Evolutionary conservation across 805 yeast genomes (phyloP), one percentile per base, ranked within the genome.

Genomic region (Ogataea thermomethanolica): DNA sequence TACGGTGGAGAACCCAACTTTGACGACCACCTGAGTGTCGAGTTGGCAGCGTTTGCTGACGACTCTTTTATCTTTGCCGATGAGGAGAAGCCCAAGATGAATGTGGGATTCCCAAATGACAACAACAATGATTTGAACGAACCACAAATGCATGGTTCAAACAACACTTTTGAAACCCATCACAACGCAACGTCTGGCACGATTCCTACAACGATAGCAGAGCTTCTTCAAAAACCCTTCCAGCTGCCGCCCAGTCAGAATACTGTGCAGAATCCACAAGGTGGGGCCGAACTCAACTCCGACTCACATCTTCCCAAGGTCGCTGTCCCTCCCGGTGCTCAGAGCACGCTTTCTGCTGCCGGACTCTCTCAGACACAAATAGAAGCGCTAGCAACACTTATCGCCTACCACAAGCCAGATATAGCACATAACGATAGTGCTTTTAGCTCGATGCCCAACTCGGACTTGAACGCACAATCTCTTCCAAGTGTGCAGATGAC

Each of bases 21-120:
- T 21, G 80, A 76, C 49, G 79, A 74, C 45, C 72, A 75, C 37
- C 51, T 76, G 20, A 73, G 78, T 5, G 77, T 76, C 12, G 93
- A 84, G 54, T 69, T 84, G 47, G 84, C 87, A 12, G 90, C 89
- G 1, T 84, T 84, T 70, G 91, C 90, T 0, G 90, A 84, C 52
- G 90, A 83, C 44, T 74, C 86, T 2, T 84, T 84, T 50, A 74
- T 84, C 2, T 84, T 84, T 56, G 88, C 91, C 1, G 93, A 84
- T 55, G 93, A 85, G 54, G 91, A 84, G 25, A 83, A 83, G 55
- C 81, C 82, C 1, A 70, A 65, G 44, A 44, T 48, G 23, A 45
- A 47, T 30, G 10, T 37, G 31, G 51, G 31, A 27, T 44, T 39
- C 25, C 32, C 44, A 24, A 28, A 24, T 10, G 31, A 50, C 27